Evolutionary conservation across 2,329 filamentous ascomycete genomes (phyloP), one percentile per base, ranked within the genome.

Genomic region (Sporothrix humicola): DNA sequence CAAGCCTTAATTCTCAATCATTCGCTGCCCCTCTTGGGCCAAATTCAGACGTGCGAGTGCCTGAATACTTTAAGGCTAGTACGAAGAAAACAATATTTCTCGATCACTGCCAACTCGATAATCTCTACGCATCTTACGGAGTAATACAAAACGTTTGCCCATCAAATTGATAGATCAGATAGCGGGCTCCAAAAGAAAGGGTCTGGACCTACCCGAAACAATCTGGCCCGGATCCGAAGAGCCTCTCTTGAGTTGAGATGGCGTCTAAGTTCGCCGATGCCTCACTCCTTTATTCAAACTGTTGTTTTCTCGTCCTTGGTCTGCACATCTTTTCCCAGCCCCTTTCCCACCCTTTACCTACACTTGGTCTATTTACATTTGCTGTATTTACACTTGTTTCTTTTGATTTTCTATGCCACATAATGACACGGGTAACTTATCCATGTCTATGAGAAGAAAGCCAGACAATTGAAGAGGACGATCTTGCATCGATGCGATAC

Each of bases 161-260:
- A 9, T 48, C 9, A 48, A 9, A 15, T 50, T 50, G 17, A 50
- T 17, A 5, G 48, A 50, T 50, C 12, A 17, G 48, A 12, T 50
- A 50, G 9, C 13, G 46, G 46, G 4, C 48, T 50, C 12, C 12
- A 26, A 26, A 26, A 26, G 23, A 26, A 26, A 26, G 23, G 23
- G 23, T 26, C 23, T 26, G 23, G 23, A 26, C 48, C 3, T 54
- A 54, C 50, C 50, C 17, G 50, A 54, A n/a, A 54, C 13, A 54
- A 54, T 54, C 50, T 3, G 52, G 10, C 58, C 58, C 58, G 58
- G 58, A 61, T 61, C 58, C 58, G 58, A 37, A 61, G 26, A 42
- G 58, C 58, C 56, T 61, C n/a, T 56, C 17, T 20, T 5, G 17
- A 54, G 17, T 5, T 1, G 17, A 54, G 50, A 54, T 54, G 13